These are phyloP conservation scores for Fusarium sp. DNA, from an alignment of 2,329 filamentous ascomycete species.

Conservation along the genomic window DNA sequence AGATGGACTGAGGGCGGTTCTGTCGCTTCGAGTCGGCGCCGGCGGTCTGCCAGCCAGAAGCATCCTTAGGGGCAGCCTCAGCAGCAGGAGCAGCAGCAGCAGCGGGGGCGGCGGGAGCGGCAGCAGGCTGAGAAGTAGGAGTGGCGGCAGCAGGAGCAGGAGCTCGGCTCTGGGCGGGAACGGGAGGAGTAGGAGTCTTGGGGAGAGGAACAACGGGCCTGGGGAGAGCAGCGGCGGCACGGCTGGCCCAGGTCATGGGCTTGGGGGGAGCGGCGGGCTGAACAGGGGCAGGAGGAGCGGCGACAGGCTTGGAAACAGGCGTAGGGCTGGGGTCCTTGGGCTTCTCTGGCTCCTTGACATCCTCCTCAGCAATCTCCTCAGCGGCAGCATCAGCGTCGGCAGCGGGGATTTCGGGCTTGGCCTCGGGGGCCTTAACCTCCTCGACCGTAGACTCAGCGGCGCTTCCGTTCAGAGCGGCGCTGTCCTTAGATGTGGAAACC, in stretches of 20 bases:
- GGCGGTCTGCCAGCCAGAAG: slow-evolving; percentile 83
- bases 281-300: slow-evolving; percentile 53
- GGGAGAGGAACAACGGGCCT: slow-evolving; percentile 66
- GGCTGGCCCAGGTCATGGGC: slow-evolving; percentile 82
- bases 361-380: slow-evolving; percentile 67
- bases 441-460: slow-evolving; percentile 52
- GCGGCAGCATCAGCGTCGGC: slow-evolving; percentile 63
- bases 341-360: slow-evolving; percentile 70
- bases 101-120: slow-evolving; percentile 54
- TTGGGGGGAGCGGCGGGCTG: slow-evolving; percentile 64
- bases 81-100: slow-evolving; percentile 54
- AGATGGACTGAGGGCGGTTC: slow-evolving; percentile 76
- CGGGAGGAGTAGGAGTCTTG: slow-evolving; percentile 68
- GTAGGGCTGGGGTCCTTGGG: slow-evolving; percentile 73
- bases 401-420: slow-evolving; percentile 51
- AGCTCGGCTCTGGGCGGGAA: slow-evolving; percentile 62
- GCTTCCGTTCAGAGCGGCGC: slow-evolving; percentile 49
- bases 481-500: slow-evolving; percentile 55
- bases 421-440: slow-evolving; percentile 54
- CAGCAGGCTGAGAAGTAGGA: slow-evolving; percentile 51
- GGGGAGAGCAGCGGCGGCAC: slow-evolving; percentile 69
- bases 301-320: slow-evolving; percentile 55
- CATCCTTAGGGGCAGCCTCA: slow-evolving; percentile 63
- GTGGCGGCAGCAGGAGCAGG: slow-evolving; percentile 60
- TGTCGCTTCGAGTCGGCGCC: slow-evolving; percentile 87